A percentile compares a stretch with the other conserved stretches of the same genome.
These are phyloP conservation scores for Pyrenochaeta sp. DNA, from an alignment of 2,329 filamentous ascomycete species.

Conservation along the genomic window DNA sequence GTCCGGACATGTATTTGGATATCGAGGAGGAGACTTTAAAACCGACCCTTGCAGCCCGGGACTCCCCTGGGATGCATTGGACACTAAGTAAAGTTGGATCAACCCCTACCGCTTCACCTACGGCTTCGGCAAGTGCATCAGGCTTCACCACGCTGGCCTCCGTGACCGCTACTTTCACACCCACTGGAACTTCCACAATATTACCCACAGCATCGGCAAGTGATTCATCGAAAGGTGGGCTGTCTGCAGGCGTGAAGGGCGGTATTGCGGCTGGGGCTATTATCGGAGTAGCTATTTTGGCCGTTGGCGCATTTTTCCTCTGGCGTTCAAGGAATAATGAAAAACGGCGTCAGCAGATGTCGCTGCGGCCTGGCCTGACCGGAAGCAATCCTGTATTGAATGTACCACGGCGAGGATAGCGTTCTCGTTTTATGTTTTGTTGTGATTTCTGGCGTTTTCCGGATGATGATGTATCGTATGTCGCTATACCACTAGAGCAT, in stretches of 20 bases:
- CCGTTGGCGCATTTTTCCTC: background rate
- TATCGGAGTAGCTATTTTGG: background rate
- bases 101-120: background rate
- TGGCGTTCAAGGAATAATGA: background rate
- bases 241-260: conserved; percentile 1
- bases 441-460: background rate
- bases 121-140: background rate
- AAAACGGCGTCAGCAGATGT: background rate
- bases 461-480: background rate
- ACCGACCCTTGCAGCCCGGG: conserved; percentile 8
- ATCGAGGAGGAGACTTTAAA: conserved; percentile 6
- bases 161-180: background rate
- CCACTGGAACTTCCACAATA: background rate
- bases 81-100: conserved; percentile 9
- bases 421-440: background rate
- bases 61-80: conserved; percentile 12
- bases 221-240: background rate
- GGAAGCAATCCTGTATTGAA: conserved; percentile 2
- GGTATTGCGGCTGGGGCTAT: background rate
- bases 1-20: conserved; percentile 18
- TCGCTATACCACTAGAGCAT: background rate
- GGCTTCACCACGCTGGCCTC: background rate
- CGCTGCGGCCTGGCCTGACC: background rate
- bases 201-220: background rate
- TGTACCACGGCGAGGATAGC: background rate